These are phyloP conservation scores for Gonapodya sp. DNA, from an alignment of 192 early-diverging fungal genomes.

Conservation along the genomic window DNA sequence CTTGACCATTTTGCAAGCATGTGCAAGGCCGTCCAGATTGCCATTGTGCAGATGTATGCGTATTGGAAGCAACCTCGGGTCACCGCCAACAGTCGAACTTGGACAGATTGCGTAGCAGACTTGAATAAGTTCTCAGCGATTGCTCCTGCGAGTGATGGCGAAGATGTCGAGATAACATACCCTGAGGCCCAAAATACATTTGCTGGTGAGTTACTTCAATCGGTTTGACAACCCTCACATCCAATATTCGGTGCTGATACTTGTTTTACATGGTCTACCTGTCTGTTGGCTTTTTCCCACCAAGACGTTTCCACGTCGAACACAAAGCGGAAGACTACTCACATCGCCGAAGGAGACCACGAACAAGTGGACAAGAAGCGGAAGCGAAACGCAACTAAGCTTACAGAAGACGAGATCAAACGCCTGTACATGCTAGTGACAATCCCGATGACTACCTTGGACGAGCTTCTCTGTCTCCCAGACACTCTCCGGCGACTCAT, in stretches of 20 bases:
- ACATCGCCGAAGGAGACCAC: not conserved
- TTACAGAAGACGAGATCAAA: not conserved
- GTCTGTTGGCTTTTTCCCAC: no score
- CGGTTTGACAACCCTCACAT: no score
- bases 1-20: not conserved
- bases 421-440: not conserved
- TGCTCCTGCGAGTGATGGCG: not conserved
- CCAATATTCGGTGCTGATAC: no score
- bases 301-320: no score
- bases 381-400: not conserved
- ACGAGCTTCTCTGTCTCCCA: not conserved
- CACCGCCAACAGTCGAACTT: not conserved
- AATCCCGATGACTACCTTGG: not conserved
- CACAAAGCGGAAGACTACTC: not conserved
- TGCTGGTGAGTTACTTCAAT: no score
- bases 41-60: not conserved
- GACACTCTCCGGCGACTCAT: not conserved
- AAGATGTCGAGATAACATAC: not conserved
- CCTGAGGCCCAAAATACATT: not conserved
- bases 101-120: not conserved
- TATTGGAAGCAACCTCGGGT: no score
- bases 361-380: not conserved
- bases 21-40: not conserved
- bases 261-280: no score
- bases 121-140: not conserved